Percentiles rank a stretch among this genome's conserved stretches.
These are phyloP conservation scores for Scleroderma bovista DNA, from an alignment of 768 basidiomycete genomes.

Conservation along the genomic window DNA sequence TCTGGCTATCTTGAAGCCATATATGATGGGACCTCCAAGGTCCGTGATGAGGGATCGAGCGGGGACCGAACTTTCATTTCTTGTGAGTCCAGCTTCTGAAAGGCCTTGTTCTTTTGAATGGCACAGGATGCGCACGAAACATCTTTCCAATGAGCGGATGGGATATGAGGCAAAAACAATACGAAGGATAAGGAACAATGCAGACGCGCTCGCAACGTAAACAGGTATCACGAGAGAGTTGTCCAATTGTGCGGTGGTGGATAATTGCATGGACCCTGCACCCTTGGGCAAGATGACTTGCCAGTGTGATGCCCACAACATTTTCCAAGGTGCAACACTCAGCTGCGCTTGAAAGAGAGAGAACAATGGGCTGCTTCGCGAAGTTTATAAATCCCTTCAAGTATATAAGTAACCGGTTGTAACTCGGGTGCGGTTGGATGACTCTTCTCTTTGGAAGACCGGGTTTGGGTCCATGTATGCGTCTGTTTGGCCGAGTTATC, in stretches of 20 bases:
- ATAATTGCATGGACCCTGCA: no score
- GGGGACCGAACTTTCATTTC: neutral
- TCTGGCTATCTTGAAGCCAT: slow-evolving; percentile 17
- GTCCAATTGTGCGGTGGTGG: neutral
- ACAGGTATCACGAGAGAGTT: slow-evolving; percentile 11
- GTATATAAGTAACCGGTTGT: no score
- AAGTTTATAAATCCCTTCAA: no score
- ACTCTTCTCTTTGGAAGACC: no score
- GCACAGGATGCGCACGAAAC: neutral
- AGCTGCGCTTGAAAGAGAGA: no score
- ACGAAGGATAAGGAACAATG: slow-evolving; percentile 1
- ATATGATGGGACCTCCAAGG: slow-evolving; percentile 19
- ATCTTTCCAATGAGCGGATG: neutral
- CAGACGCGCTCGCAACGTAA: slow-evolving; percentile 8
- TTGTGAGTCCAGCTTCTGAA: neutral
- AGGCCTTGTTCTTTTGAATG: neutral
- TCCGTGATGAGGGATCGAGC: slow-evolving; percentile 6
- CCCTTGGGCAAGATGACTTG: no score
- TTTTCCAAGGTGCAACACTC: no score
- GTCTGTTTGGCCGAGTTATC: slow-evolving; percentile 19
- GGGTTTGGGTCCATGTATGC: slow-evolving; percentile 3
- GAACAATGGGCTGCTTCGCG: no score
- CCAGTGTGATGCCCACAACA: no score
- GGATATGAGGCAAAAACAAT: slow-evolving; percentile 3
- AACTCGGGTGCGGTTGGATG: no score